phyloP scores from a whole-genome alignment of 805 yeast species.

The Saccharomyces mikatae region DNA sequence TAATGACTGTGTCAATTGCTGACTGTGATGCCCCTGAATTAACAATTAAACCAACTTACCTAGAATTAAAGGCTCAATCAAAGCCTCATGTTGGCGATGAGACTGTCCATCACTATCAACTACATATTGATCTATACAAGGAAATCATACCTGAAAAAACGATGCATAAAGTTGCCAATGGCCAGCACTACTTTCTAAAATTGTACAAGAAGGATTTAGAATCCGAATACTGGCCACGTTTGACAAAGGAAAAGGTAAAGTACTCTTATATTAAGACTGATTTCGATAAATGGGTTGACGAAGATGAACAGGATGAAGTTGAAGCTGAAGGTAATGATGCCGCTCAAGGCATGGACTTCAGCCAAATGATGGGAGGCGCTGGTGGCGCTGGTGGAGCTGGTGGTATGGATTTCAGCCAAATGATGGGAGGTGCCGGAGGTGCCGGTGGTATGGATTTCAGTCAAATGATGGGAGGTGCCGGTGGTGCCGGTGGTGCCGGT shows the following conservation, averaged over 20 bases:
- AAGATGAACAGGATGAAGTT: conserved; percentile 86
- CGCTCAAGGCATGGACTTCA: conserved; percentile 20
- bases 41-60: conserved; percentile 46
- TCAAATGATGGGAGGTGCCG: conserved; percentile 24
- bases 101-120: conserved; percentile 41
- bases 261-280: conserved; percentile 82
- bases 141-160: conserved; percentile 65
- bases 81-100: conserved; percentile 41
- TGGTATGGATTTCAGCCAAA: conserved; percentile 31
- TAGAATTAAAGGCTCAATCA: conserved; percentile 39
- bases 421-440: conserved; percentile 36
- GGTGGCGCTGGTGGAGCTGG: conserved; percentile 31
- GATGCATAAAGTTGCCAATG: conserved; percentile 43
- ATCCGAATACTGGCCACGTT: conserved; percentile 90
- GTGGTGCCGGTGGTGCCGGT: conserved; percentile 30
- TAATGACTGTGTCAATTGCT: conserved; percentile 62
- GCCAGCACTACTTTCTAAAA: conserved; percentile 48
- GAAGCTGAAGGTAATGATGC: conserved; percentile 26
- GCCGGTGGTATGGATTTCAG: conserved; percentile 24
- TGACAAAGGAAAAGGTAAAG: conserved; percentile 78
- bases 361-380: conserved; percentile 36
- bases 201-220: conserved; percentile 61
- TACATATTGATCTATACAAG: conserved; percentile 67
- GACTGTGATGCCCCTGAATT: conserved; percentile 61
- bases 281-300: conserved; percentile 96